Percentiles rank a stretch among this genome's conserved stretches.
phyloP scores from a whole-genome alignment of 2,329 filamentous ascomycete genomes.

The Stachybotrys elegans region DNA sequence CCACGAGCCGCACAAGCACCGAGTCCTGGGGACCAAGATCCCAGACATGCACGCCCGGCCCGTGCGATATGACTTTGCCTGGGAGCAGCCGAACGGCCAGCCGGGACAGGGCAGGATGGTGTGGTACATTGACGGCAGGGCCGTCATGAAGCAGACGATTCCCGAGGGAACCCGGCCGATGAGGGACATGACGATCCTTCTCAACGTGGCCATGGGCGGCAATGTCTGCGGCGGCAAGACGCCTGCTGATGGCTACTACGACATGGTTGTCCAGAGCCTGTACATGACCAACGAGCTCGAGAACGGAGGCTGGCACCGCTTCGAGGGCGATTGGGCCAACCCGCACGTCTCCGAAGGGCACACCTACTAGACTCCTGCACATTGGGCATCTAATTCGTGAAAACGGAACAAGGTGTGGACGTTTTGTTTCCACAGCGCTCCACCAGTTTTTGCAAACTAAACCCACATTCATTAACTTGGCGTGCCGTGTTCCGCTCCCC shows the following conservation, averaged over 20 bases:
- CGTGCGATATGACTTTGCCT: conserved; percentile 51
- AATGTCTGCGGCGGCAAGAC: conserved; percentile 49
- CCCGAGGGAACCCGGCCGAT: conserved; percentile 48
- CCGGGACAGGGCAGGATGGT: conserved; percentile 42
- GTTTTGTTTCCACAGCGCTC: background rate
- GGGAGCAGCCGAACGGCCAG: conserved; percentile 42
- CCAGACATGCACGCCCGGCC: conserved; percentile 40
- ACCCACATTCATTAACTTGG: too few relatives aligned
- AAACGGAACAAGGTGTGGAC: background rate
- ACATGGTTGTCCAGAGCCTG: conserved; percentile 49
- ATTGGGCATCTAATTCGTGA: too few relatives aligned
- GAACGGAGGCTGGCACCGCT: conserved; percentile 47
- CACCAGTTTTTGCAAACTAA: too few relatives aligned
- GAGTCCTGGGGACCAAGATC: conserved; percentile 46
- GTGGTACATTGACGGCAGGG: conserved; percentile 54
- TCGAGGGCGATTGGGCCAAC: conserved; percentile 45
- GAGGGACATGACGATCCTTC: conserved; percentile 49
- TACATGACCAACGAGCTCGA: conserved; percentile 47
- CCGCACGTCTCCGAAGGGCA: conserved; percentile 19
- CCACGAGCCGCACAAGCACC: conserved; percentile 51
- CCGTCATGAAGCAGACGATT: conserved; percentile 52
- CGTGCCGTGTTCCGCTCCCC: too few relatives aligned
- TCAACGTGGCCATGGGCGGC: conserved; percentile 60
- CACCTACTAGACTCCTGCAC: conserved; percentile 29
- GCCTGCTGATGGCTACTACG: conserved; percentile 49